Evolutionary conservation across 768 basidiomycete species (phyloP).

Genomic region (Grammothele lineata): DNA sequence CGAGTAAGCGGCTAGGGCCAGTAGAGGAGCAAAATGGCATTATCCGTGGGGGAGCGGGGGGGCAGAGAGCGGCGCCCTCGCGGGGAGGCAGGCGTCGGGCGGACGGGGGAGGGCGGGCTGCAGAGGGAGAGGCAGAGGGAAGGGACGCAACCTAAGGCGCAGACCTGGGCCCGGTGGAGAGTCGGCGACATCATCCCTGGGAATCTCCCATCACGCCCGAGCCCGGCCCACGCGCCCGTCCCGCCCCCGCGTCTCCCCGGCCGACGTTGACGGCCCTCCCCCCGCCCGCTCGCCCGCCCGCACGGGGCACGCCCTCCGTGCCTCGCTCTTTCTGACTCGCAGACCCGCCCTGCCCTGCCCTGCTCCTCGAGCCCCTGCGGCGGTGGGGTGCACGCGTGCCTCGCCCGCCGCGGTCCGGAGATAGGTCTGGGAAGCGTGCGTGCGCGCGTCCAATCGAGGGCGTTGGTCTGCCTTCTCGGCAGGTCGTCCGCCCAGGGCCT

Average conservation of each 20-base stretch:
- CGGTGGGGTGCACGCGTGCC: too few relatives aligned
- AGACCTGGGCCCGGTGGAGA: constrained; percentile 10
- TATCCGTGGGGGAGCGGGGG: constrained; percentile 26
- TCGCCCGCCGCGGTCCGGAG: too few relatives aligned
- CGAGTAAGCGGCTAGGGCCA: constrained; percentile 12
- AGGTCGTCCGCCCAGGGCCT: too few relatives aligned
- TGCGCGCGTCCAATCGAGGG: too few relatives aligned
- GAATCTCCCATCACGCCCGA: background rate
- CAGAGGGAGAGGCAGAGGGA: constrained; percentile 26
- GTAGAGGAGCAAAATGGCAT: constrained; percentile 26
- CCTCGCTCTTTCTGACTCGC: too few relatives aligned
- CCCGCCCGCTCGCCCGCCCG: too few relatives aligned
- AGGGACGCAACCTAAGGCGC: constrained; percentile 18
- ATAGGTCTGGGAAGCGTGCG: too few relatives aligned
- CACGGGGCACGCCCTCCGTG: too few relatives aligned
- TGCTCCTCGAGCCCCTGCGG: too few relatives aligned
- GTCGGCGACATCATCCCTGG: constrained; percentile 16
- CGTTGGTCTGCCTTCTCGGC: too few relatives aligned
- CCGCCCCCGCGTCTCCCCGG: background rate
- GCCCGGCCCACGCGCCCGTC: background rate
- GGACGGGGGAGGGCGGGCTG: constrained; percentile 24
- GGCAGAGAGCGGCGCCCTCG: constrained; percentile 13
- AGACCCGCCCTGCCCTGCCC: too few relatives aligned
- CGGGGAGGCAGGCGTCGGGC: constrained; percentile 9
- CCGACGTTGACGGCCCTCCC: background rate